A percentile compares a stretch with the other conserved stretches of the same genome.
These are phyloP conservation scores for Papiliotrema flavescens DNA, from an alignment of 1,284 basidiomycete genomes.

Conservation along the genomic window DNA sequence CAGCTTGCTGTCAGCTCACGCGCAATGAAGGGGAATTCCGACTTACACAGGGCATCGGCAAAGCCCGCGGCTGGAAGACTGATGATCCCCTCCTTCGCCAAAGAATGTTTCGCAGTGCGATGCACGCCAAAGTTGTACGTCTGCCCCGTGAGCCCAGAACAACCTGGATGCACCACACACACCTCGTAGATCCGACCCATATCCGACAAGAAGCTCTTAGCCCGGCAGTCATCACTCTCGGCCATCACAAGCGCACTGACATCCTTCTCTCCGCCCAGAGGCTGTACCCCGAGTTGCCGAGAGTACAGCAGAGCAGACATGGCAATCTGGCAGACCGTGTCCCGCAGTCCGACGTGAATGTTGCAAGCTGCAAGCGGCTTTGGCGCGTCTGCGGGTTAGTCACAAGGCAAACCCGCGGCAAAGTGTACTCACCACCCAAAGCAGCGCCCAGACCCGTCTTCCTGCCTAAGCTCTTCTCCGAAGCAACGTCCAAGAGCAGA, in stretches of 20 bases:
- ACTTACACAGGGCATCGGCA: neutral
- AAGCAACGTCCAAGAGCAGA: slow-evolving; percentile 1
- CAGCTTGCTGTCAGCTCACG: neutral
- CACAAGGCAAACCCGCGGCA: neutral
- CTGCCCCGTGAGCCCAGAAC: too few species aligned
- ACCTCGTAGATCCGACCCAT: slow-evolving; percentile 17
- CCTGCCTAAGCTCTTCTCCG: neutral
- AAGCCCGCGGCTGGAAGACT: neutral
- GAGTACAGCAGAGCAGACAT: slow-evolving; percentile 37
- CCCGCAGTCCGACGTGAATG: slow-evolving; percentile 28
- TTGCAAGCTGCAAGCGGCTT: slow-evolving; percentile 4
- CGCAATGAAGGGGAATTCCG: too few species aligned
- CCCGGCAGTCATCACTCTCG: slow-evolving; percentile 10
- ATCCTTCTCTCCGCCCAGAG: slow-evolving; percentile 38
- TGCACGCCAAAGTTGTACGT: too few species aligned
- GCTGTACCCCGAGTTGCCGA: slow-evolving; percentile 38
- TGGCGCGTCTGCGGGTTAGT: neutral
- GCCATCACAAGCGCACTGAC: slow-evolving; percentile 24
- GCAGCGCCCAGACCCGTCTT: neutral
- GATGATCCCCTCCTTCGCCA: neutral
- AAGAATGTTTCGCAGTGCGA: too few species aligned
- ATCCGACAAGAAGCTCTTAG: slow-evolving; percentile 14
- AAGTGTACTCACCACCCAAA: neutral
- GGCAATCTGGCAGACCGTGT: slow-evolving; percentile 27
- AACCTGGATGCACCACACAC: neutral